These are phyloP conservation scores for Cynanchum wilfordii DNA, from an alignment of 257 asterid species.

Conservation along the genomic window DNA sequence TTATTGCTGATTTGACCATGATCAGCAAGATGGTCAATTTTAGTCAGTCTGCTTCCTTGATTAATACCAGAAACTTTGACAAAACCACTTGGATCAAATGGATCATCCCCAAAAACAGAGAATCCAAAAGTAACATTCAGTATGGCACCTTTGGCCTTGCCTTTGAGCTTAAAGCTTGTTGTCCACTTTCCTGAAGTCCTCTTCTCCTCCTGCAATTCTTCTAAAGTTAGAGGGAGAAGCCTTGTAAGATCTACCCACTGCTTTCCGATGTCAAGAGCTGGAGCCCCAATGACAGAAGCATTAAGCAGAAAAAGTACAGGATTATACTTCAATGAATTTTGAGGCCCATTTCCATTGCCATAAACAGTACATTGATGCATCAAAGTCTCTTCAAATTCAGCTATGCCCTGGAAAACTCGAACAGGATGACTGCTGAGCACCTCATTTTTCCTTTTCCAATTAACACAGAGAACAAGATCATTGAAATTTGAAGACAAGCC, in stretches of 20 bases:
- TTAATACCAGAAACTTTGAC: slow-evolving; percentile 42
- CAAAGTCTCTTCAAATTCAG: slow-evolving; percentile 80
- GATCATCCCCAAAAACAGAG: slow-evolving; percentile 42
- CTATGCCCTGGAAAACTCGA: slow-evolving; percentile 46
- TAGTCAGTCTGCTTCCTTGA: slow-evolving; percentile 25
- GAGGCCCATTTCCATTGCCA: slow-evolving; percentile 53
- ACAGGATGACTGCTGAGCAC: slow-evolving; percentile 51
- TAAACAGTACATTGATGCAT: slow-evolving; percentile 53
- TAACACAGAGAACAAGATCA: slow-evolving; percentile 50
- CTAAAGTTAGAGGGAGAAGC: slow-evolving; percentile 77
- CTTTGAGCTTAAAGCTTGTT: slow-evolving; percentile 78
- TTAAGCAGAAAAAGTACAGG: slow-evolving; percentile 59
- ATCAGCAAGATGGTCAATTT: slow-evolving; percentile 25
- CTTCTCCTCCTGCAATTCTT: slow-evolving; percentile 59
- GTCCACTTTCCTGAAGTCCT: slow-evolving; percentile 78
- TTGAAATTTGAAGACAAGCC: slow-evolving; percentile 63
- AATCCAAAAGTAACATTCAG: slow-evolving; percentile 83
- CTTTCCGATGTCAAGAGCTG: slow-evolving; percentile 61
- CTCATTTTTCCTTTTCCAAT: slow-evolving; percentile 61
- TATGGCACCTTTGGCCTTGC: slow-evolving; percentile 71
- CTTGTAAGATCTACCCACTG: slow-evolving; percentile 82
- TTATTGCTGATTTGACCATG: slow-evolving; percentile 20
- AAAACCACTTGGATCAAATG: slow-evolving; percentile 42
- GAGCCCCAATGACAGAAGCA: slow-evolving; percentile 55
- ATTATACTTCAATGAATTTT: slow-evolving; percentile 52